Evolutionary conservation across 192 early-diverging fungal genomes (phyloP), one percentile per base, ranked within the genome.

Genomic region (Linnemannia schmuckeri): DNA sequence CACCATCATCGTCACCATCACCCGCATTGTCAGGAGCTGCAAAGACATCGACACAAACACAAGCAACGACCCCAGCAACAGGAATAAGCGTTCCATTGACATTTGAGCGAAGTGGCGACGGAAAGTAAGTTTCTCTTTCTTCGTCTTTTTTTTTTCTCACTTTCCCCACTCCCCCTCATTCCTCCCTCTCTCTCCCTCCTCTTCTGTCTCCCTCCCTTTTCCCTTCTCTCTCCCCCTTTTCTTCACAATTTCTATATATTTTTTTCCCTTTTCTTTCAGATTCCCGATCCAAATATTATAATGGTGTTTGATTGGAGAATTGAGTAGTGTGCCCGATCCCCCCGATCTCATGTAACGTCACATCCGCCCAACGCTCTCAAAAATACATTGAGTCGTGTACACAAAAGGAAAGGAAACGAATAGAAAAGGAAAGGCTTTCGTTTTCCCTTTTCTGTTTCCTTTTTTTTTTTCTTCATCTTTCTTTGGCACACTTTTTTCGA

Each of bases 111-210:
- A 82, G 72, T 77, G 81, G 55, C 4, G 81, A 77, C 30, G 81
- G 81, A 77, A 77, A 82, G 81, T 82, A 82, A 82, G 81, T 82
- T 77, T 46, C 35, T 41, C 70, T 75, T 72, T 44, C 35, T 76
- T 35, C 42, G 18, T 30, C 38, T 22, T 27, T 63, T 24, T 41
- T 77, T 8, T 42, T 37, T 57, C n/a, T 38, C 52, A 20, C 55
- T 63, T 66, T 10, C 74, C 70, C 3, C 37, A 37, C 37, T 37
- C 37, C 37, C 37, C 37, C 35, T 20, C 24, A 30, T 52, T 13
- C 71, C 55, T 63, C 69, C 69, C 33, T 37, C 27, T 9, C 69
- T 70, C 33, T 37, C 69, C 3, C 3, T 72, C 9, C 20, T 2
- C 30, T 0, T 68, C 66, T 4, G 27, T 68, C 20, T 68, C 27